A percentile compares a stretch with the other conserved stretches of the same genome.
Evolutionary conservation across 371 early-diverging fungal species (phyloP).

Genomic region (Mucor lusitanicus): DNA sequence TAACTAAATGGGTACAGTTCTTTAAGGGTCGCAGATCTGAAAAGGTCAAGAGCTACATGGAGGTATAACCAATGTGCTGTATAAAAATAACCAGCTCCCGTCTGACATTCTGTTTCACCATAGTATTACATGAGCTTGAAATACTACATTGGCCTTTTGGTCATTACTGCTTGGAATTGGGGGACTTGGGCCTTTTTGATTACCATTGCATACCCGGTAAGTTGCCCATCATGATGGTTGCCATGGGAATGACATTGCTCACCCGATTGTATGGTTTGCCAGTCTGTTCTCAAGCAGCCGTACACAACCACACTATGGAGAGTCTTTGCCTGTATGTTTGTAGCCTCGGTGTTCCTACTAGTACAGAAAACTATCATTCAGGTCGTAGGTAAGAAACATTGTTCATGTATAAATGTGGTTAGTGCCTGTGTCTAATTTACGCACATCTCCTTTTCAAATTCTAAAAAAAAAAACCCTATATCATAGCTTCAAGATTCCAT

Average conservation of each 20-base stretch:
- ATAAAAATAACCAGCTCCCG: neutral
- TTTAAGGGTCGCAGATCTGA: conserved; percentile 11
- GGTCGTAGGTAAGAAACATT: conserved; percentile 18
- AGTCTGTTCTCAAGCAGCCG: conserved; percentile 36
- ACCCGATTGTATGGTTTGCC: neutral
- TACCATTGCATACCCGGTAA: conserved; percentile 20
- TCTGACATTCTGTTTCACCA: neutral
- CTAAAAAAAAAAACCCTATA: neutral
- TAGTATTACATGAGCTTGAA: conserved; percentile 43
- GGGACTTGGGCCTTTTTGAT: conserved; percentile 40
- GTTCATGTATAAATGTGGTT: neutral
- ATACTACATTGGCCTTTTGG: conserved; percentile 26
- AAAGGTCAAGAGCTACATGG: conserved; percentile 11
- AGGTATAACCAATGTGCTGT: conserved; percentile 4
- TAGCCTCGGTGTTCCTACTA: conserved; percentile 29
- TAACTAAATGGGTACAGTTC: conserved; percentile 7
- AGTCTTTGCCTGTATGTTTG: conserved; percentile 37
- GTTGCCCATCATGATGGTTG: neutral
- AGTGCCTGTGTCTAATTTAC: neutral
- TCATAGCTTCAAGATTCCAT: conserved; percentile 47
- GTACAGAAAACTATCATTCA: conserved; percentile 37
- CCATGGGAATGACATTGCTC: neutral
- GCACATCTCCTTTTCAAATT: neutral
- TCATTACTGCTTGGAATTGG: conserved; percentile 41
- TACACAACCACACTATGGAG: conserved; percentile 31